Conservation (phyloP, 257 asterid species). For the Penstemon eatonii region DNA sequence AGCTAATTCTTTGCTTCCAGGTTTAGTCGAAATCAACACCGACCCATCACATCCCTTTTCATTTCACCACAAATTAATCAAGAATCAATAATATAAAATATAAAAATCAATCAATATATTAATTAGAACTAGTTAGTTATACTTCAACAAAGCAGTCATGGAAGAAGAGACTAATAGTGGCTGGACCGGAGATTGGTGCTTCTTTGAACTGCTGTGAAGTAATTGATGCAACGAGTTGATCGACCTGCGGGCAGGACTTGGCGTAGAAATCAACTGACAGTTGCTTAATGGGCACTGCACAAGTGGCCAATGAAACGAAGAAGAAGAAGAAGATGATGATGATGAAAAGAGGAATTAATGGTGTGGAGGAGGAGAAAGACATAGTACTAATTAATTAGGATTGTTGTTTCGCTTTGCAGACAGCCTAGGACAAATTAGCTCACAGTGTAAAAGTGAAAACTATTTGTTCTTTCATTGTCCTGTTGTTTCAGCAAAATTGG, state of each 20-base stretch:
- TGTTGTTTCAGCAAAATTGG: slow-evolving; percentile 26
- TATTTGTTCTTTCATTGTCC: slow-evolving; percentile 20
- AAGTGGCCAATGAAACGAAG: slow-evolving; percentile 27
- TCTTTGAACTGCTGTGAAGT: slow-evolving; percentile 72
- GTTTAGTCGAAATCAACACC: slow-evolving; percentile 53
- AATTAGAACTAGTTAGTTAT: not conserved
- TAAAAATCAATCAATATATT: not conserved
- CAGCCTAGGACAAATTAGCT: slow-evolving; percentile 43
- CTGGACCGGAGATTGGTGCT: slow-evolving; percentile 79
- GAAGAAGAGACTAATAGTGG: slow-evolving; percentile 96
- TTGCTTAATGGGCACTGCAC: slow-evolving; percentile 34
- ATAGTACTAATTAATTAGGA: too few species aligned
- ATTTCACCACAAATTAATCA: too few species aligned
- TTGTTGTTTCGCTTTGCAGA: not conserved
- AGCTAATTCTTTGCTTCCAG: slow-evolving; percentile 65
- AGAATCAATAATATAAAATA: not conserved
- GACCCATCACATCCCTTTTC: slow-evolving; percentile 91
- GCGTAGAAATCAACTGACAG: slow-evolving; percentile 63
- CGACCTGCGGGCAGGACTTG: slow-evolving; percentile 81
- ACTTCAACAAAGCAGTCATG: slow-evolving; percentile 92
- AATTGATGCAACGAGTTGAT: slow-evolving; percentile 62
- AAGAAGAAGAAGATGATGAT: slow-evolving; percentile 16
- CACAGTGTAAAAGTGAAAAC: slow-evolving; percentile 24
- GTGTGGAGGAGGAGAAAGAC: slow-evolving; percentile 34
- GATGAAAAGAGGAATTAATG: slow-evolving; percentile 20